Conservation (phyloP, 163 green algal species). For the Trebouxiophyceae sp. region DNA sequence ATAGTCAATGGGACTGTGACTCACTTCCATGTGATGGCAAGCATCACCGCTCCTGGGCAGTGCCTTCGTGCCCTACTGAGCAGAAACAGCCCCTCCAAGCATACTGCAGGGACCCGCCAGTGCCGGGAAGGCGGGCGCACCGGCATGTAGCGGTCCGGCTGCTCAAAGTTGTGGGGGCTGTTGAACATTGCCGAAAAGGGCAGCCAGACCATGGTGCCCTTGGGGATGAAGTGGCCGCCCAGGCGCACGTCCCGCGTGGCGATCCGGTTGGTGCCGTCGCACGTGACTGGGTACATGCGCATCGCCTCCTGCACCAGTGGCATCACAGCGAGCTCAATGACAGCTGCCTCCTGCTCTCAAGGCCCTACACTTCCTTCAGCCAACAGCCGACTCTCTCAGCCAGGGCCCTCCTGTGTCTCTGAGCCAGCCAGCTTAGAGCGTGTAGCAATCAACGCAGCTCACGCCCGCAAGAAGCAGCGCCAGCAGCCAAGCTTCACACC, state of each 20-base stretch:
- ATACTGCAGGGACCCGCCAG: too few relatives aligned
- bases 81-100: too few relatives aligned
- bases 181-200: constrained; percentile 15
- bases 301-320: constrained; percentile 28
- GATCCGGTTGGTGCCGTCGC: constrained; percentile 16
- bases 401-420: too few relatives aligned
- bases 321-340: not conserved
- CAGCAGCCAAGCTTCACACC: too few relatives aligned
- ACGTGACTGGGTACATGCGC: constrained; percentile 27
- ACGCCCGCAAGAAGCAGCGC: too few relatives aligned
- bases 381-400: too few relatives aligned
- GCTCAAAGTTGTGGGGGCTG: constrained; percentile 6
- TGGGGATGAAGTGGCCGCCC: constrained; percentile 9
- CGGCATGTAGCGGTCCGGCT: constrained; percentile 13
- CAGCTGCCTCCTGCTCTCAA: not conserved
- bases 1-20: too few relatives aligned
- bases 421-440: too few relatives aligned
- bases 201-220: constrained; percentile 23
- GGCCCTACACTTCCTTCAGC: not conserved
- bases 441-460: too few relatives aligned
- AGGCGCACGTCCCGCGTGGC: constrained; percentile 6
- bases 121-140: not conserved
- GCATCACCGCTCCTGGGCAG: too few relatives aligned
- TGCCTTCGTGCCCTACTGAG: too few relatives aligned
- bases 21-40: too few relatives aligned